Base-by-base conservation (phyloP, 2,329 filamentous ascomycete genomes). In the Calonectria ilicicola region DNA sequence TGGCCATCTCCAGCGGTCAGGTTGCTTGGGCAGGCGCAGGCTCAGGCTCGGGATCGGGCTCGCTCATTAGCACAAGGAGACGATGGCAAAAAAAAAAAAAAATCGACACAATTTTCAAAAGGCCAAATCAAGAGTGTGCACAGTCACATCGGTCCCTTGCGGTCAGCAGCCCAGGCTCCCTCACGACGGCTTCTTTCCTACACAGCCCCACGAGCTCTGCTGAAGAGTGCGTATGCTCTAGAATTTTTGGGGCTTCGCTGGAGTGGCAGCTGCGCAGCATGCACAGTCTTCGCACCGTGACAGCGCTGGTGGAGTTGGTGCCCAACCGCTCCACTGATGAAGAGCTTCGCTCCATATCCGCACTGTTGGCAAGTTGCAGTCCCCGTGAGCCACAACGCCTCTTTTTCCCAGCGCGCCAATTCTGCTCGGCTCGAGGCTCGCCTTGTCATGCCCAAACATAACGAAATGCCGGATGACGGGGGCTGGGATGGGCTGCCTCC, bases 171-270 rank as follows among this genome's bases (percentile, higher is more conserved):
- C 53, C 32, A 40, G 58, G 35, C 58, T 32, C 35, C 21, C 19
- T 21, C 40, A 15, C 58, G 12, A 32, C 58, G n/a, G n/a, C n/a
- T 62, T 32, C 26, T 58, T 60, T 9, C 26, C 21, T 40, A 62
- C 71, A 73, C 71, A 70, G 71, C 71, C 71, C 67, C 71, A 7
- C 38, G 26, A n/a, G 27, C 44, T 40, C 53, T 67, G 67, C 71
- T 65, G 67, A 70, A 67, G 44, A 56, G 19, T 71, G 47, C 46
- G 53, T 65, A 44, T 44, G 46, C 51, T 35, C 47, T 15, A 26
- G 40, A 10, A 38, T 44, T 47, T 60, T 53, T n/a, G 35, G 67
- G 32, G 49, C 29, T 17, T 63, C 19, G 23, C 23, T 29, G 53
- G 40, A 60, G 53, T 27, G 65, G 40, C 42, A 21, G 63, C 53